Conservation (phyloP, 2,329 filamentous ascomycete genomes). For the Pleomassaria siparia region DNA sequence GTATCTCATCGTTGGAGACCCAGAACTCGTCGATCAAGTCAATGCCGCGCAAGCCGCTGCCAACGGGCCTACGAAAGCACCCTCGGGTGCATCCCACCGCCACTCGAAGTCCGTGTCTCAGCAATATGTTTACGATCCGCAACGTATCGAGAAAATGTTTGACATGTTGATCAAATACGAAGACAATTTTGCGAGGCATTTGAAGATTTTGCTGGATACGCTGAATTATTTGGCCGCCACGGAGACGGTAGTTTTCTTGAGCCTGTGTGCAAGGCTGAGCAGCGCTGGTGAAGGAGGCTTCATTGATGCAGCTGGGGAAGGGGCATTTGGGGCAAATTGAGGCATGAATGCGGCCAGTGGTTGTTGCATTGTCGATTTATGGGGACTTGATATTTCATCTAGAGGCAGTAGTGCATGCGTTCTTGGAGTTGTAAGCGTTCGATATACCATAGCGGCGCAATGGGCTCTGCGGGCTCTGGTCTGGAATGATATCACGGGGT, state of each 20-base stretch:
- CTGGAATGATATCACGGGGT: neutral
- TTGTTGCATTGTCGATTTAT: neutral
- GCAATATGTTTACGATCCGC: conserved; percentile 56
- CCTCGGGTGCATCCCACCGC: conserved; percentile 15
- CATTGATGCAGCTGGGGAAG: conserved; percentile 16
- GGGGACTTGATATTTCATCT: no score
- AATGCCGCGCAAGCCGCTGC: conserved; percentile 56
- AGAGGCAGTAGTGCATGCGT: neutral
- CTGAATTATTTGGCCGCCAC: conserved; percentile 97
- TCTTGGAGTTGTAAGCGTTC: neutral
- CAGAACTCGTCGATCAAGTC: conserved; percentile 65
- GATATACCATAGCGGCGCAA: neutral
- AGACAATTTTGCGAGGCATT: conserved; percentile 84
- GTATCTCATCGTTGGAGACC: conserved; percentile 80
- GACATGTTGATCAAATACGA: conserved; percentile 92
- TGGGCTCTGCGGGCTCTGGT: neutral
- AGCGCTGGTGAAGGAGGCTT: conserved; percentile 71
- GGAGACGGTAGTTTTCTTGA: conserved; percentile 90
- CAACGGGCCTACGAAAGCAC: conserved; percentile 13
- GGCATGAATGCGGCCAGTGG: neutral
- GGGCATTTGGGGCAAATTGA: conserved; percentile 13
- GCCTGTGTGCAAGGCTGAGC: conserved; percentile 79
- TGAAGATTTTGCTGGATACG: conserved; percentile 92
- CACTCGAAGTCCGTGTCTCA: conserved; percentile 24
- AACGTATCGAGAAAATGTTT: conserved; percentile 72